A percentile compares a stretch with the other conserved stretches of the same genome.
These are phyloP conservation scores for Arthrobotrys iridis DNA, from an alignment of 2,329 filamentous ascomycete species.

Conservation along the genomic window DNA sequence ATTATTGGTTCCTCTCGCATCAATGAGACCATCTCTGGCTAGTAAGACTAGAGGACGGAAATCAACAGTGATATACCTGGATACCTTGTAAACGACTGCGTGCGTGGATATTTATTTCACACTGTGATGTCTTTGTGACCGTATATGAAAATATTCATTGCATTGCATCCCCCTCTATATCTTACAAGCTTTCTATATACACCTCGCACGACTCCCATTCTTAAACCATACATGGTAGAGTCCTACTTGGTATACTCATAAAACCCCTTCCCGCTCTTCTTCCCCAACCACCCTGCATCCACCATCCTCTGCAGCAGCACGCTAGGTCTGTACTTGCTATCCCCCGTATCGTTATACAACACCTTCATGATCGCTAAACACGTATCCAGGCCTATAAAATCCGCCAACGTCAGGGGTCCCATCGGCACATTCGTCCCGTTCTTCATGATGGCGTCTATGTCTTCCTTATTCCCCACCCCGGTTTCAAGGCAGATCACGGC, in stretches of 20 bases:
- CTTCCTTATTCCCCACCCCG: conserved; percentile 84
- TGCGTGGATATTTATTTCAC: no score
- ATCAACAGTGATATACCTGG: no score
- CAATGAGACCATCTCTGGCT: no score
- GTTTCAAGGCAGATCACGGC: conserved; percentile 96
- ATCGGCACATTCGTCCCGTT: conserved; percentile 98
- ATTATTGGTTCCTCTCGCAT: no score
- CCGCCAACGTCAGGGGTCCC: conserved; percentile 90
- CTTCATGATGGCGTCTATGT: conserved; percentile 99
- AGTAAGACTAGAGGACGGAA: no score
- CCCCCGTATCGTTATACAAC: conserved; percentile 86
- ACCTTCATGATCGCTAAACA: conserved; percentile 98
- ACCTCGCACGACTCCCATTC: not conserved
- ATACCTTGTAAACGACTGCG: no score
- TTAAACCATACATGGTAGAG: not conserved
- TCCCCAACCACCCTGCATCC: conserved; percentile 95
- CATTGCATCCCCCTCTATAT: not conserved
- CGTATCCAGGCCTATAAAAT: conserved; percentile 97
- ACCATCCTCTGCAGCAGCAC: conserved; percentile 94
- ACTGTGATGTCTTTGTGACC: no score
- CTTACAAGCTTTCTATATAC: not conserved
- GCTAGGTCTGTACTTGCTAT: conserved; percentile 93
- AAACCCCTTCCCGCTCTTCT: conserved; percentile 96
- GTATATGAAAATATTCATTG: no score
- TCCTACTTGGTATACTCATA: conserved; percentile 75